A percentile compares a stretch with the other conserved stretches of the same genome.
Conservation (phyloP, 108 stramenopile species). For the Nitzschia putrida region DNA sequence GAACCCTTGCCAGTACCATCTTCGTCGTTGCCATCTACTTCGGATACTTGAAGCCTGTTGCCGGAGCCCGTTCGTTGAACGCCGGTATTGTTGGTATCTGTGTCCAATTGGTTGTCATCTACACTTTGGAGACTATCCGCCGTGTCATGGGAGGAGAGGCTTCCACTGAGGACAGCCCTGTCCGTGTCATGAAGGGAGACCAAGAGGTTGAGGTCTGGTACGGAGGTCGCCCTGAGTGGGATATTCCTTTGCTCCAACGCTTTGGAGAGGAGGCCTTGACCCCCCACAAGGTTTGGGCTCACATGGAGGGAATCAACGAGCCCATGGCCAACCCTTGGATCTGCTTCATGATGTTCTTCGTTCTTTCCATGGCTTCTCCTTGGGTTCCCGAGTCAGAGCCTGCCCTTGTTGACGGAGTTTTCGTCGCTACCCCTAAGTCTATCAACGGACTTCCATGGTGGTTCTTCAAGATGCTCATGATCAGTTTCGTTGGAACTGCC, state of each 20-base stretch:
- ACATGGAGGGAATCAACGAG: conserved; percentile 10
- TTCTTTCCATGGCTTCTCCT: not conserved
- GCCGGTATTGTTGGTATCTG: not conserved
- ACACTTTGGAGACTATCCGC: not conserved
- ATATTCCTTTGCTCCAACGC: conserved; percentile 10
- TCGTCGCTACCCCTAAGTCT: too few relatives aligned
- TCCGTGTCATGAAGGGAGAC: too few relatives aligned
- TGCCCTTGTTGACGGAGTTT: too few relatives aligned
- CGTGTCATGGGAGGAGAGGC: not conserved
- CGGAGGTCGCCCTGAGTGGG: conserved; percentile 8
- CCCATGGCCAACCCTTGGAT: too few relatives aligned
- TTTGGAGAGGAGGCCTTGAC: not conserved
- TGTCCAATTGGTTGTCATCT: conserved; percentile 1
- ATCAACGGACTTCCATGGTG: too few relatives aligned
- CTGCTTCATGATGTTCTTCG: conserved; percentile 17
- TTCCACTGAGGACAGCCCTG: not conserved
- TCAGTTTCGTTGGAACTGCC: too few relatives aligned
- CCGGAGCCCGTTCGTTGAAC: conserved; percentile 3
- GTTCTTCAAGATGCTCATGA: too few relatives aligned
- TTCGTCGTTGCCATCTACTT: too few relatives aligned
- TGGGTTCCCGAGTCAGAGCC: not conserved
- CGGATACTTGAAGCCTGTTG: not conserved
- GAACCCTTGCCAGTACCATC: not conserved
- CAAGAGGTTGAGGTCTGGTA: too few relatives aligned
- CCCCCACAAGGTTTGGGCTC: not conserved